Base-by-base conservation (phyloP, 2,329 filamentous ascomycete genomes). In the Capronia epimyces region DNA sequence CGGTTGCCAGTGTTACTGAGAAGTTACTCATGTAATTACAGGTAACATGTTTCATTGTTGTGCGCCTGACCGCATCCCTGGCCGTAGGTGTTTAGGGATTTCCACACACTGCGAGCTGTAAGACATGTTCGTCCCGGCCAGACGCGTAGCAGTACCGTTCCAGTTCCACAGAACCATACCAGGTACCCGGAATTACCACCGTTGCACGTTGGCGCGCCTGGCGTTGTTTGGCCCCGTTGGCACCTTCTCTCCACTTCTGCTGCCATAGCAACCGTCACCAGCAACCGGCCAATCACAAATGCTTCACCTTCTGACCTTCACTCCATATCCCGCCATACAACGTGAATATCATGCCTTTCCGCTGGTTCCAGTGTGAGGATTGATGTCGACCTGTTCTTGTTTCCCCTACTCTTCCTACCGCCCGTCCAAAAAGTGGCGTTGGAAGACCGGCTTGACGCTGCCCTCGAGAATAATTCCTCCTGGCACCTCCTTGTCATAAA, bases 401-500 rank as follows among this genome's bases (percentile, higher is more conserved):
- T 27, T 32, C 12, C 29, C 29, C 12, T 32, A n/a, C n/a, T 32
- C 6, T 7, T 15, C n/a, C 22, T 24, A 43, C 20, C 36, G 48
- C n/a, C 25, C 40, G 5, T 18, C 15, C 18, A 43, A n/a, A 46
- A 49, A 45, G 31, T 46, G 39, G 36, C 58, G 55, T 55, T 63
- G 58, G 67, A 79, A 69, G 20, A 77, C 71, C 46, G 74, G 73
- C 55, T 72, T 73, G 18, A 83, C 77, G 49, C 64, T 69, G 0
- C 80, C 81, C 31, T 79, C 71, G 25, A 84, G 63, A 51, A 81
- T 71, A 47, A 78, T 73, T 43, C 75, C 74, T 0, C 78, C 77
- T 45, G 72, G 72, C 8, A 83, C 70, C 52, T 73, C 71, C 15
- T 73, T 61, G 62, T 83, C 80, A 34, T 68, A 69, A 49, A 83